Conservation (phyloP, 768 basidiomycete genomes). For the Hericium alpestre region DNA sequence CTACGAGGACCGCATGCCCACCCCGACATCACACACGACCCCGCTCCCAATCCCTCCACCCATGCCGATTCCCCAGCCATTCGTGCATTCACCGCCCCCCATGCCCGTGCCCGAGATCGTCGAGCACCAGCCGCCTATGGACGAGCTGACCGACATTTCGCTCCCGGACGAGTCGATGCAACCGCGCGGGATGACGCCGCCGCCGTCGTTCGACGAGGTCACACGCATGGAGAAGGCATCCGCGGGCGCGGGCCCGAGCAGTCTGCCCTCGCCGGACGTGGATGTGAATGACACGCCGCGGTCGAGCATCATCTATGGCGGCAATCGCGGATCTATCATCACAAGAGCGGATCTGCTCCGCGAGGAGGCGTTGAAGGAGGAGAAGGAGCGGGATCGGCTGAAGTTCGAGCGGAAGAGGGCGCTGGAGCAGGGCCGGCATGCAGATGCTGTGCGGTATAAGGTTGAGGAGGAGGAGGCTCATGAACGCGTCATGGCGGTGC, state of each 20-base stretch:
- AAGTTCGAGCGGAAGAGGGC: conserved; percentile 16
- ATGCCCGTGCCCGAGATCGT: conserved; percentile 8
- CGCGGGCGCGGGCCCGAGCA: conserved; percentile 1
- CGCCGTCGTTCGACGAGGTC: conserved; percentile 6
- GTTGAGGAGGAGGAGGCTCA: conserved; percentile 21
- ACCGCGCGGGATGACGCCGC: conserved; percentile 6
- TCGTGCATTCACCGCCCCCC: conserved; percentile 2
- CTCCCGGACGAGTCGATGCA: conserved; percentile 6
- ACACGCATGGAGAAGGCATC: background rate
- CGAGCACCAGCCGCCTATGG: conserved; percentile 8
- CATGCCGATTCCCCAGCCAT: background rate
- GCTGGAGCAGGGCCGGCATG: conserved; percentile 12
- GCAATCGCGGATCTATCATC: conserved; percentile 16
- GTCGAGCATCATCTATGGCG: conserved; percentile 20
- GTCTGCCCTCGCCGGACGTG: conserved; percentile 1
- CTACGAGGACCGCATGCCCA: conserved; percentile 6
- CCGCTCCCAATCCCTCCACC: background rate
- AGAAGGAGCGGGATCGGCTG: conserved; percentile 17
- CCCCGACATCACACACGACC: conserved; percentile 3
- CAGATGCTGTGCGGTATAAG: conserved; percentile 19
- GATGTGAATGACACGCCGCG: conserved; percentile 7
- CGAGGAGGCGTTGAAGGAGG: conserved; percentile 18
- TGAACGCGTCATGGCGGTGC: conserved; percentile 18
- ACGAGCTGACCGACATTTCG: conserved; percentile 11
- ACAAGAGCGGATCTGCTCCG: conserved; percentile 20